phyloP scores from a whole-genome alignment of 2,329 filamentous ascomycete genomes.

The Fusarium irregulare region DNA sequence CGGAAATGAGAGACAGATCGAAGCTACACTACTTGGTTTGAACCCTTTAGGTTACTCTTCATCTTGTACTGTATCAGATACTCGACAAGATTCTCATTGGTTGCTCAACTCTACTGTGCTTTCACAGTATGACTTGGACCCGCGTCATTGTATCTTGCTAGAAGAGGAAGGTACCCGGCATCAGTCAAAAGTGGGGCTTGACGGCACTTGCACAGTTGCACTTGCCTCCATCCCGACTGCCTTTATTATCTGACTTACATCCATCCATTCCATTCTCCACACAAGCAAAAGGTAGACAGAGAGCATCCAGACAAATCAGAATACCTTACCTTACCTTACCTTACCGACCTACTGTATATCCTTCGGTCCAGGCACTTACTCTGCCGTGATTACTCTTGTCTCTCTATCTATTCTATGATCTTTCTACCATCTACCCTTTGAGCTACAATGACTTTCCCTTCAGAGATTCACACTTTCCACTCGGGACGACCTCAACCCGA shows the following conservation, averaged over 20 bases:
- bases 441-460: conserved; percentile 50
- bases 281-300: not conserved
- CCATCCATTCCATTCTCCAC: not conserved
- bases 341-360: not conserved
- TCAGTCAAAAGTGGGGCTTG: conserved; percentile 8
- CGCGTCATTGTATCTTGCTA: conserved; percentile 22
- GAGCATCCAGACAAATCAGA: not conserved
- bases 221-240: conserved; percentile 5
- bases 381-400: not conserved
- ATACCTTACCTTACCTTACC: not conserved
- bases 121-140: conserved; percentile 15
- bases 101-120: not conserved
- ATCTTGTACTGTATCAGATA: not conserved
- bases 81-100: conserved; percentile 2
- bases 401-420: not conserved
- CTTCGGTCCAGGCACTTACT: not conserved
- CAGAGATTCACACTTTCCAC: conserved; percentile 75
- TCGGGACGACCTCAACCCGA: conserved; percentile 72
- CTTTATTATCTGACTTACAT: conserved; percentile 24
- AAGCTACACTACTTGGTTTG: not conserved
- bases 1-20: not conserved
- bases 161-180: conserved; percentile 28
- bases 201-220: not conserved
- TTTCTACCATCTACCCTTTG: conserved; percentile 7
- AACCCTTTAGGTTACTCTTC: not conserved